Percentiles rank a stretch among this genome's conserved stretches.
These are phyloP conservation scores for Coccomyxa sp. DNA, from an alignment of 139 green algal species.

Conservation along the genomic window DNA sequence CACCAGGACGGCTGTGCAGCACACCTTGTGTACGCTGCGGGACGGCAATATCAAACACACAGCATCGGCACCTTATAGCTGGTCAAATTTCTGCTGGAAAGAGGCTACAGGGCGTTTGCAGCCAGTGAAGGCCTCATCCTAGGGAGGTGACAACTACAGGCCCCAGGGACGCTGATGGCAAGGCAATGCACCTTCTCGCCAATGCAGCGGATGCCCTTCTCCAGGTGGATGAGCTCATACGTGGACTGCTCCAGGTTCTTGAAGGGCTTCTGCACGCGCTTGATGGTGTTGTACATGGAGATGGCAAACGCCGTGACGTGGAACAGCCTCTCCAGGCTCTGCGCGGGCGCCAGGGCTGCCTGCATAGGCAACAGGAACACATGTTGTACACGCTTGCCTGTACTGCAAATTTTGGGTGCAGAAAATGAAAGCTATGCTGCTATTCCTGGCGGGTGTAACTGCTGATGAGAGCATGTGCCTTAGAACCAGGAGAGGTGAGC, in stretches of 20 bases:
- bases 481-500: too few relatives aligned
- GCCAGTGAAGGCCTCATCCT: too few relatives aligned
- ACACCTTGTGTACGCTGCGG: too few relatives aligned
- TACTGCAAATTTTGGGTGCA: too few relatives aligned
- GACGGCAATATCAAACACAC: too few relatives aligned
- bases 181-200: conserved; percentile 1
- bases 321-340: conserved; percentile 1
- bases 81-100: too few relatives aligned
- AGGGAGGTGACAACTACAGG: not conserved
- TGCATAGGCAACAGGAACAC: not conserved
- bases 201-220: not conserved
- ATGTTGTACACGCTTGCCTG: not conserved
- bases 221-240: not conserved
- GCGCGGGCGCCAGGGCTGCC: not conserved
- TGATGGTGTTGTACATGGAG: not conserved
- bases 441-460: too few relatives aligned
- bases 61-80: too few relatives aligned
- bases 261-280: not conserved
- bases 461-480: too few relatives aligned
- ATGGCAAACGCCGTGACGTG: not conserved
- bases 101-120: too few relatives aligned
- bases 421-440: too few relatives aligned
- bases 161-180: not conserved
- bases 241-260: conserved; percentile 5
- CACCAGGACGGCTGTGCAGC: too few relatives aligned